These are phyloP conservation scores for Leucocoprinus birnbaumii DNA, from an alignment of 768 basidiomycete species.

Conservation along the genomic window DNA sequence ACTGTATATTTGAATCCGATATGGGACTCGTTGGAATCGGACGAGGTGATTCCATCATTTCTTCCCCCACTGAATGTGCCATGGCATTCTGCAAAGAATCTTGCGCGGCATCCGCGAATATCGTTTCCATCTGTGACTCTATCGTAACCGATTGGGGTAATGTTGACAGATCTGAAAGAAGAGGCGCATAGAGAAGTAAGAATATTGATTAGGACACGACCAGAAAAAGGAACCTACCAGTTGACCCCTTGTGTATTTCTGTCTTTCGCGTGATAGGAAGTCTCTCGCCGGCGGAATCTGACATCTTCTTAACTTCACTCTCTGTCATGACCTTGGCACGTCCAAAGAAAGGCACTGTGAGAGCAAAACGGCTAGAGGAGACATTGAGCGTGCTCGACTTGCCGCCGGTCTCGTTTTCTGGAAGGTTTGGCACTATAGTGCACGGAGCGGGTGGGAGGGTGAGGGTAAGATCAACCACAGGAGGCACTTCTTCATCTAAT, in stretches of 20 bases:
- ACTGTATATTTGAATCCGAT: not conserved
- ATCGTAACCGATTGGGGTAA: slow-evolving; percentile 1
- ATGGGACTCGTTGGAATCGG: not conserved
- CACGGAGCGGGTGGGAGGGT: not conserved
- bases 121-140: not conserved
- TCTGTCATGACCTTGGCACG: slow-evolving; percentile 12
- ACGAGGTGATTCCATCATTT: not conserved
- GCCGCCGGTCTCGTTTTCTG: not conserved
- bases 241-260: no score
- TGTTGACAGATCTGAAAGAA: slow-evolving; percentile 4
- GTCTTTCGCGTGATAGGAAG: no score
- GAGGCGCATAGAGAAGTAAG: not conserved
- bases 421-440: not conserved
- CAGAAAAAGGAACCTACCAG: not conserved
- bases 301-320: not conserved
- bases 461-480: slow-evolving; percentile 12
- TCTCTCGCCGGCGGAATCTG: no score
- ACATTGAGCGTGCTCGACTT: not conserved
- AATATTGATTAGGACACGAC: no score
- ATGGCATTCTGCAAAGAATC: slow-evolving; percentile 10
- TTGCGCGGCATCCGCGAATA: slow-evolving; percentile 3
- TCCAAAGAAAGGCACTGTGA: slow-evolving; percentile 20
- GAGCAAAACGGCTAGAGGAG: slow-evolving; percentile 14
- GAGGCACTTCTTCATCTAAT: slow-evolving; percentile 18
- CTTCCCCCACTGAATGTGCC: not conserved